Evolutionary conservation across 1,284 basidiomycete genomes (phyloP).

Genomic region (Irpex sp.): DNA sequence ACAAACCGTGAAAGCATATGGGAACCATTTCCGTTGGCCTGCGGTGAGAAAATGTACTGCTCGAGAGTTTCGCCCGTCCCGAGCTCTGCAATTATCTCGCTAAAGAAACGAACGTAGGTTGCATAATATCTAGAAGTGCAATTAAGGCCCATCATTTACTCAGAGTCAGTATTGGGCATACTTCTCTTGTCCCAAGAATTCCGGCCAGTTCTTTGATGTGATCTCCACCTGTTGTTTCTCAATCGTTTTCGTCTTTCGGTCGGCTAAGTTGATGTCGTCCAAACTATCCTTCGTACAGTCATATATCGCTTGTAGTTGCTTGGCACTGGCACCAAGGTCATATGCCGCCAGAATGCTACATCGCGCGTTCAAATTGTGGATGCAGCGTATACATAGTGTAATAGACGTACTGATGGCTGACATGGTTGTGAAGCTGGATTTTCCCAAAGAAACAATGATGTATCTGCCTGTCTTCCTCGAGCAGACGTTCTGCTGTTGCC

Average conservation of each 20-base stretch:
- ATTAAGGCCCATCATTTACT: not conserved
- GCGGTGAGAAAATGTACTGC: constrained; percentile 50
- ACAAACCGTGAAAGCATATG: constrained; percentile 56
- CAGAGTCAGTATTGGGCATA: constrained; percentile 18
- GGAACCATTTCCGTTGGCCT: constrained; percentile 43
- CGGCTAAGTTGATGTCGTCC: constrained; percentile 42
- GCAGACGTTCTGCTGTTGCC: constrained; percentile 39
- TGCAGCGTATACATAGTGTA: not conserved
- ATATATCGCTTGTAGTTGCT: constrained; percentile 51
- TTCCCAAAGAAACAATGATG: constrained; percentile 58
- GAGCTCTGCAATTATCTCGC: constrained; percentile 36
- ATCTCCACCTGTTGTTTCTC: constrained; percentile 36
- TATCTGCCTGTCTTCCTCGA: constrained; percentile 50
- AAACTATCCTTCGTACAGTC: constrained; percentile 38
- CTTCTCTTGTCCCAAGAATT: constrained; percentile 53
- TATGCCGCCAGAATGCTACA: constrained; percentile 58
- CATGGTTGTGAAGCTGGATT: constrained; percentile 59
- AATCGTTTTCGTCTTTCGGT: constrained; percentile 28
- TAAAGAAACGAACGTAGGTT: constrained; percentile 56
- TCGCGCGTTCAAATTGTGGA: constrained; percentile 14
- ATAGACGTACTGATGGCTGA: constrained; percentile 48
- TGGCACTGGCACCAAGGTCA: constrained; percentile 55
- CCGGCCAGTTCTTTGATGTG: constrained; percentile 48
- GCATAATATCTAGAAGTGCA: constrained; percentile 42
- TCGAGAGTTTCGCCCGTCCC: constrained; percentile 46